These are phyloP conservation scores for Calonectria pseudoturangicola DNA, from an alignment of 2,329 filamentous ascomycete genomes.

Conservation along the genomic window DNA sequence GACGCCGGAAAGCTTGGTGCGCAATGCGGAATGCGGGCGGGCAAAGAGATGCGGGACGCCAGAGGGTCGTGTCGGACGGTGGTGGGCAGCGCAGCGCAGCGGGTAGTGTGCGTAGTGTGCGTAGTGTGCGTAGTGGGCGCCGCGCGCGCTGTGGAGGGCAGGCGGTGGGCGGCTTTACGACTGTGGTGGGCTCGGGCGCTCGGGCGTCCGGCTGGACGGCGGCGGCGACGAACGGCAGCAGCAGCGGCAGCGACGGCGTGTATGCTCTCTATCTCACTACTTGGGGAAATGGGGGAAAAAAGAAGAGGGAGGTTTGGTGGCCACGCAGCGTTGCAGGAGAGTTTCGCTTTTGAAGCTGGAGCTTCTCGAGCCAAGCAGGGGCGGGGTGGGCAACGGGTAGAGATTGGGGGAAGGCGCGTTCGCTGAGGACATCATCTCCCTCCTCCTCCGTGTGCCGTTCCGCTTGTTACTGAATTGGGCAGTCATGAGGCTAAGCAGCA, in stretches of 20 bases:
- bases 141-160: conserved; percentile 20
- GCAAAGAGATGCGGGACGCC: conserved; percentile 46
- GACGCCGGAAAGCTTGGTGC: conserved; percentile 46
- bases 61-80: conserved; percentile 43
- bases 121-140: not conserved
- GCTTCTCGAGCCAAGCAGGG: conserved; percentile 28
- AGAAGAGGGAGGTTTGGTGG: conserved; percentile 30
- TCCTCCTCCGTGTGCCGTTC: conserved; percentile 32
- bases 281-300: not conserved
- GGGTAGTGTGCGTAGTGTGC: conserved; percentile 4
- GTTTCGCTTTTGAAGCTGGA: conserved; percentile 28
- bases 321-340: conserved; percentile 19
- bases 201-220: conserved; percentile 54
- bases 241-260: conserved; percentile 22
- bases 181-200: conserved; percentile 52
- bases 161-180: conserved; percentile 48
- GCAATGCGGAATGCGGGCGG: conserved; percentile 49
- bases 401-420: conserved; percentile 17
- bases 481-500: conserved; percentile 28
- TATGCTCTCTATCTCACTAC: conserved; percentile 8
- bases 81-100: conserved; percentile 12
- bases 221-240: conserved; percentile 47
- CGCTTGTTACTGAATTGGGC: conserved; percentile 33
- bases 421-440: conserved; percentile 22
- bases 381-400: conserved; percentile 31